Evolutionary conservation across 345 rosid genomes (phyloP).

Genomic region (Acer negundo): DNA sequence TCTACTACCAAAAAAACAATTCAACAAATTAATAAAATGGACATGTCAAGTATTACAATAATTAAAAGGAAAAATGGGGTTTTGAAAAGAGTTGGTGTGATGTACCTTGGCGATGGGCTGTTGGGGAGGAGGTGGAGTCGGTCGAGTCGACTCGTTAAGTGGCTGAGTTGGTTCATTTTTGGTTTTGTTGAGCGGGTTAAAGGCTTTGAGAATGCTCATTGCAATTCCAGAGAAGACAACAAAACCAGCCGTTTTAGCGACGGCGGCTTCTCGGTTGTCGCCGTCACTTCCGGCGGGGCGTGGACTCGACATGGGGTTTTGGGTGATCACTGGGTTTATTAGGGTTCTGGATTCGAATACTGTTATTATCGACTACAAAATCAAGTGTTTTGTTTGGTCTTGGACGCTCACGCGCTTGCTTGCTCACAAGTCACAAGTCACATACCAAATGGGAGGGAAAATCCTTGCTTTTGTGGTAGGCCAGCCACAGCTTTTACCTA

Average conservation of each 20-base stretch:
- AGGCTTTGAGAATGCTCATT: conserved; percentile 36
- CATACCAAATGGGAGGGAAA: not conserved
- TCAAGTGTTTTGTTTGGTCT: not conserved
- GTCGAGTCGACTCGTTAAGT: conserved; percentile 7
- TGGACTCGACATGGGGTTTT: conserved; percentile 14
- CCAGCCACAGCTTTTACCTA: not conserved
- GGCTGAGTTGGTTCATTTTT: conserved; percentile 21
- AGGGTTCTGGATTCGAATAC: not conserved
- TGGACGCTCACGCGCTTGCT: not conserved
- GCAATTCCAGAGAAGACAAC: conserved; percentile 38
- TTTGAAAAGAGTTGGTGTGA: not conserved
- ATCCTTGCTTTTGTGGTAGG: too few species aligned
- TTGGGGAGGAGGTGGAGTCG: conserved; percentile 13
- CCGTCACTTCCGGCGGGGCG: conserved; percentile 2
- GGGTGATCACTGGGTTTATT: not conserved
- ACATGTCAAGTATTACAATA: not conserved
- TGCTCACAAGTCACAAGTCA: not conserved
- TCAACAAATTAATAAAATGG: not conserved
- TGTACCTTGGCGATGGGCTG: conserved; percentile 20
- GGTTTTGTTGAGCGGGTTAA: conserved; percentile 29
- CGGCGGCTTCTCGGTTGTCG: conserved; percentile 8
- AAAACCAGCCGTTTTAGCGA: conserved; percentile 33
- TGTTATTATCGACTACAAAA: not conserved
- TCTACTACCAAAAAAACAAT: conserved; percentile 10
- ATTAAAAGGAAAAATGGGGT: not conserved